Conservation (phyloP, 352 stramenopile genomes). For the Aphanomyces euteiches region DNA sequence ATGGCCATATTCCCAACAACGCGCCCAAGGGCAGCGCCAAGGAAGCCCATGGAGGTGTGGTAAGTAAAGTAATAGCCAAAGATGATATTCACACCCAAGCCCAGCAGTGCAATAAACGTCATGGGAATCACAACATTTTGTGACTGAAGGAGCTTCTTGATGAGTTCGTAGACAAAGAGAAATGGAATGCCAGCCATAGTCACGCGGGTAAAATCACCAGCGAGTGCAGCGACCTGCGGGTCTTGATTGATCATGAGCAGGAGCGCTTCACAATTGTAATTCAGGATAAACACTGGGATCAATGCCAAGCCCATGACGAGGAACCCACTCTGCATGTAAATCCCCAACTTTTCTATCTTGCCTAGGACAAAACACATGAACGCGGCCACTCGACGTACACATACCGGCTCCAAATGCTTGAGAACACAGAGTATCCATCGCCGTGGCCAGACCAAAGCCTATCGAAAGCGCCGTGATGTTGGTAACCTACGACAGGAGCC, state of each 20-base stretch:
- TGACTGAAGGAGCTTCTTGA: conserved; percentile 74
- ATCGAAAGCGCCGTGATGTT: conserved; percentile 81
- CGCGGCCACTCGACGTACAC: neutral
- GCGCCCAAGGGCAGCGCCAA: conserved; percentile 67
- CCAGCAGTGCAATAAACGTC: conserved; percentile 61
- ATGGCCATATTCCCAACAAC: conserved; percentile 54
- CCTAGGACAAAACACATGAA: neutral
- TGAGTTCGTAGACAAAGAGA: conserved; percentile 66
- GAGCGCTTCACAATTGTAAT: conserved; percentile 70
- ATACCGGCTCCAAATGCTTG: conserved; percentile 79
- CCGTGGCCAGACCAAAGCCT: conserved; percentile 75
- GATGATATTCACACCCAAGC: conserved; percentile 70
- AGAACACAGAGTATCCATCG: conserved; percentile 86
- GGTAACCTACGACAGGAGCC: conserved; percentile 32
- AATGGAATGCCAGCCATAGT: conserved; percentile 77
- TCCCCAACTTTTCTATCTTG: conserved; percentile 60
- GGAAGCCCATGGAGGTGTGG: conserved; percentile 64
- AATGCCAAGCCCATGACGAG: conserved; percentile 43
- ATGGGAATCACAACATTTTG: conserved; percentile 84
- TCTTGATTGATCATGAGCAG: conserved; percentile 67
- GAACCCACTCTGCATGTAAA: conserved; percentile 77
- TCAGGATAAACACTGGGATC: conserved; percentile 49
- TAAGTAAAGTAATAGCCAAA: conserved; percentile 86
- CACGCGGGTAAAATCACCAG: conserved; percentile 61
- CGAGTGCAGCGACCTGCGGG: conserved; percentile 55